Conservation (phyloP, 371 early-diverging fungal species). For the Cokeromyces recurvatus region DNA sequence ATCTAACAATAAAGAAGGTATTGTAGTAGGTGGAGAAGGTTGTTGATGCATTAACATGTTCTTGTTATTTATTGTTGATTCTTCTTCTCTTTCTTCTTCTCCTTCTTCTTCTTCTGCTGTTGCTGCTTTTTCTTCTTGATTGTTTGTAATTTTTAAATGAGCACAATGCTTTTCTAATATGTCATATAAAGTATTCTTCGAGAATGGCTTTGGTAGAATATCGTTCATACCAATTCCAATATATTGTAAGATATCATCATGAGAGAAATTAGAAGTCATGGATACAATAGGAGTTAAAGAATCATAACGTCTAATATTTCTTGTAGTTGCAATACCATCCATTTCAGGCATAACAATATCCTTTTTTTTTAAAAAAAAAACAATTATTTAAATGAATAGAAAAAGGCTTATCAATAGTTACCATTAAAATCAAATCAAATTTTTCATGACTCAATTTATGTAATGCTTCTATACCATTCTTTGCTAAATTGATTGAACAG, state of each 20-base stretch:
- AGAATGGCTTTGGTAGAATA: slow-evolving; percentile 77
- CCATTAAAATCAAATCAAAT: slow-evolving; percentile 80
- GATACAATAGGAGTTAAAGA: slow-evolving; percentile 70
- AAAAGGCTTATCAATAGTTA: no score
- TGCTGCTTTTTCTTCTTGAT: no score
- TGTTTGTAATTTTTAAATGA: slow-evolving; percentile 50
- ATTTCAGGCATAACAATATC: slow-evolving; percentile 76
- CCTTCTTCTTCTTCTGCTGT: no score
- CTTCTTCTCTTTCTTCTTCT: no score
- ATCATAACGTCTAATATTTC: slow-evolving; percentile 74
- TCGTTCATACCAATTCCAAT: slow-evolving; percentile 80
- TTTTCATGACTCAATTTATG: slow-evolving; percentile 56
- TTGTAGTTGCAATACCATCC: slow-evolving; percentile 73
- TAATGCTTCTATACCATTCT: slow-evolving; percentile 71
- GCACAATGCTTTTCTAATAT: slow-evolving; percentile 63
- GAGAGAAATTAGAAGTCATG: slow-evolving; percentile 73
- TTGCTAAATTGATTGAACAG: slow-evolving; percentile 67
- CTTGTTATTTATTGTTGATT: no score
- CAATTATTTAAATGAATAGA: background rate
- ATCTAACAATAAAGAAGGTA: no score
- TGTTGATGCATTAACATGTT: no score
- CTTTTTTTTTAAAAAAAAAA: slow-evolving; percentile 23
- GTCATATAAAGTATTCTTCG: slow-evolving; percentile 44
- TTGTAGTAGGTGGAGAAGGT: no score
- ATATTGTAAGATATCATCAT: slow-evolving; percentile 65